Percentiles rank a stretch among this genome's conserved stretches.
Evolutionary conservation across 768 basidiomycete species (phyloP).

Genomic region (Lactarius akahatsu): DNA sequence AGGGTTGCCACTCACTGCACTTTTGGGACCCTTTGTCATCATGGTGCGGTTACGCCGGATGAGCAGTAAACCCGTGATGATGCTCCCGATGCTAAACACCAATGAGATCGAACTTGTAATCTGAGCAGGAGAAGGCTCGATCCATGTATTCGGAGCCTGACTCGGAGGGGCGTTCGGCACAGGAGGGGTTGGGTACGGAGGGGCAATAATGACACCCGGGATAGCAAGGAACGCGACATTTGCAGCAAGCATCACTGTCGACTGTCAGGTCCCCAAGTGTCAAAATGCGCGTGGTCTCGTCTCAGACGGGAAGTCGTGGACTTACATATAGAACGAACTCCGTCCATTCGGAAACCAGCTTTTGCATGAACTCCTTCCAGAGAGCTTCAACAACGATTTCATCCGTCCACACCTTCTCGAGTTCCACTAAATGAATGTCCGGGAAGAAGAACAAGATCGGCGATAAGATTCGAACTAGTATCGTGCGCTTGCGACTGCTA

Average conservation of each 20-base stretch:
- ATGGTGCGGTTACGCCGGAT: conserved; percentile 46
- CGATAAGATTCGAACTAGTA: conserved; percentile 3
- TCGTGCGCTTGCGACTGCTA: conserved; percentile 1
- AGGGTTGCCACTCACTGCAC: conserved; percentile 21
- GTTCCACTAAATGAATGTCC: conserved; percentile 20
- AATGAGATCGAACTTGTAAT: conserved; percentile 53
- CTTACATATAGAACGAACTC: conserved; percentile 24
- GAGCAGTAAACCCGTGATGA: conserved; percentile 48
- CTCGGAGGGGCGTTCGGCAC: no score
- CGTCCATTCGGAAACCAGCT: conserved; percentile 19
- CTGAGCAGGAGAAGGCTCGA: conserved; percentile 44
- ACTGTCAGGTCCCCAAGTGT: conserved; percentile 24
- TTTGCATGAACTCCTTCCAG: conserved; percentile 19
- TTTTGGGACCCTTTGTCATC: conserved; percentile 34
- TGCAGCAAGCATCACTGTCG: conserved; percentile 38
- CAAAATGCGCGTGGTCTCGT: neutral
- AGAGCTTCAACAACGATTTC: conserved; percentile 5
- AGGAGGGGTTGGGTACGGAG: neutral
- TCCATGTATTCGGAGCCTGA: conserved; percentile 6
- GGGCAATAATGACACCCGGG: conserved; percentile 32
- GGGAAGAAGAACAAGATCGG: conserved; percentile 17
- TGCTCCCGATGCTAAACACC: conserved; percentile 47
- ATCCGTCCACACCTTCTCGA: conserved; percentile 18
- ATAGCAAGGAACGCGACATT: conserved; percentile 40
- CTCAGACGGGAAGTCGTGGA: neutral